Evolutionary conservation across 2,329 filamentous ascomycete genomes (phyloP).

Genomic region (Venturia aucupariae): DNA sequence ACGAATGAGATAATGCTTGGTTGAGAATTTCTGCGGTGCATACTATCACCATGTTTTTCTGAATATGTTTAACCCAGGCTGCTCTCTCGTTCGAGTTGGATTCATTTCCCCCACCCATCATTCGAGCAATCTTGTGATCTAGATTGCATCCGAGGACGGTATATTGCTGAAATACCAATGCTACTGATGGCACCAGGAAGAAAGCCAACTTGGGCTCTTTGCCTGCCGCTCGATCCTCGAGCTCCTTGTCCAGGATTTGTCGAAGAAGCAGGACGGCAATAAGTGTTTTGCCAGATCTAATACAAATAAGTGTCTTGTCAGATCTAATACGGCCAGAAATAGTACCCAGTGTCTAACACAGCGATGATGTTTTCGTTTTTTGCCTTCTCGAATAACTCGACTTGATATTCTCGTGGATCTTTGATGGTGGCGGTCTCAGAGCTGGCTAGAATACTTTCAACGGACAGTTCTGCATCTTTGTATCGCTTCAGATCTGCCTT

Average conservation of each 20-base stretch:
- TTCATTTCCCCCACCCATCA: slow-evolving; percentile 41
- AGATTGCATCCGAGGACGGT: slow-evolving; percentile 74
- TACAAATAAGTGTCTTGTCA: slow-evolving; percentile 94
- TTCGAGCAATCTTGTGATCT: slow-evolving; percentile 60
- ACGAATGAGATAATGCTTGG: slow-evolving; percentile 68
- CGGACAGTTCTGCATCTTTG: slow-evolving; percentile 40
- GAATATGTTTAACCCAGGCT: slow-evolving; percentile 50
- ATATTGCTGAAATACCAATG: slow-evolving; percentile 82
- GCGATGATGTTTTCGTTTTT: slow-evolving; percentile 82
- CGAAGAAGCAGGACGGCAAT: slow-evolving; percentile 81
- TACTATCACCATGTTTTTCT: slow-evolving; percentile 71
- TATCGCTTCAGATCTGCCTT: slow-evolving; percentile 4
- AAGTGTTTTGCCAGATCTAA: slow-evolving; percentile 92
- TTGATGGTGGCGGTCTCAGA: slow-evolving; percentile 55
- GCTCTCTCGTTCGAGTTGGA: slow-evolving; percentile 49
- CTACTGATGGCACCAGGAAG: slow-evolving; percentile 83
- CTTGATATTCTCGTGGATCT: slow-evolving; percentile 79
- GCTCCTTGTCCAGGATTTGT: slow-evolving; percentile 66
- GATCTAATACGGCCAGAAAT: too few relatives aligned
- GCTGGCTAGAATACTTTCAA: slow-evolving; percentile 43
- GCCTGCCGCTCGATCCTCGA: slow-evolving; percentile 57
- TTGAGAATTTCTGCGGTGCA: slow-evolving; percentile 85
- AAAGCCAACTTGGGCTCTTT: slow-evolving; percentile 61
- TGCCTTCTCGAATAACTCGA: slow-evolving; percentile 82
- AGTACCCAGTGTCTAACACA: slow-evolving; percentile 90